Evolutionary conservation across 2,329 filamentous ascomycete species (phyloP), one percentile per base, ranked within the genome.

Genomic region (Leptographium galeiforme): DNA sequence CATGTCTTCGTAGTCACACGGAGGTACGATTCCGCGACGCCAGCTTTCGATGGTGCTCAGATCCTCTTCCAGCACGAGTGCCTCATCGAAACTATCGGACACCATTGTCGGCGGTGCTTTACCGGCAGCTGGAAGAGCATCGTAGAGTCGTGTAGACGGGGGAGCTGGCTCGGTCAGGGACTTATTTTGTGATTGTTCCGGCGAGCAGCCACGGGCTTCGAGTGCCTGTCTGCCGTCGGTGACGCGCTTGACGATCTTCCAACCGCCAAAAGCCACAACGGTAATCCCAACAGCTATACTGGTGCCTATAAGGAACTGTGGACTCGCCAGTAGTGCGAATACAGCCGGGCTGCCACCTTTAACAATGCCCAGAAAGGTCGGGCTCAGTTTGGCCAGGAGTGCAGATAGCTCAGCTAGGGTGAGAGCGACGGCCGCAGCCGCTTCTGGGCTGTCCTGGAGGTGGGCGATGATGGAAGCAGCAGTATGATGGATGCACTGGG

Each of bases 221-320:
- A 40, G 14, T 10, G 48, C 48, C 43, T 14, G 33, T 33, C 66
- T 65, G 19, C 63, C 64, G 52, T 76, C 75, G 55, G 69, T 68
- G 59, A 97, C 87, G 61, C 82, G 84, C 75, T 96, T 94, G 69
- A 98, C 83, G 66, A 98, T 96, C 71, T 95, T 97, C 78, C 89
- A 97, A 6, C 93, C 91, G 52, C 93, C 93, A 56, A 98, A 88
- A 66, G 93, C 90, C 62, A 98, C 88, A 10, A 97, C 83, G 0
- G 93, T 97, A n/a, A 95, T 84, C 14, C 93, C 93, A 0, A 95
- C 82, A 0, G 87, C 88, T 14, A 95, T 82, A 45, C 90, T 87
- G 0, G 87, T 89, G 5, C 89, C 89, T 61, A 98, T 95, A 58
- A 96, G 79, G 65, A 98, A 98, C 63, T 98, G 89, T 1, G 93